Conservation (phyloP, 2,329 filamentous ascomycete species). For the Endoconidiophora polonica region DNA sequence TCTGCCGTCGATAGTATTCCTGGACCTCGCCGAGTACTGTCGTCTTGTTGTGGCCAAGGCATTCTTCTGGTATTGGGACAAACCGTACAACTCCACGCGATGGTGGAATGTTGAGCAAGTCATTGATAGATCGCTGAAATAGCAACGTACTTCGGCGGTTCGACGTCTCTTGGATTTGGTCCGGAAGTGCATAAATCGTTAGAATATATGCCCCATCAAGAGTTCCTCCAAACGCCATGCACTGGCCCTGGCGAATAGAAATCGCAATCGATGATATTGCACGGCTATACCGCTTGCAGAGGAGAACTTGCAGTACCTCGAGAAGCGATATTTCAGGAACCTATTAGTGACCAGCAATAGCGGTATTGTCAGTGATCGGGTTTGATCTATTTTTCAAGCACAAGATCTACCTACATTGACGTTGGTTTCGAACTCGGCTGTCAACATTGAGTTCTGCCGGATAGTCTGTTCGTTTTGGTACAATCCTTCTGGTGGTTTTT, state of each 20-base stretch:
- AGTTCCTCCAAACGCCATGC: constrained; percentile 57
- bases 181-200: constrained; percentile 52
- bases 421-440: constrained; percentile 6
- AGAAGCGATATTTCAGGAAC: constrained; percentile 61
- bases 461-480: neutral
- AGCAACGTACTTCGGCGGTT: constrained; percentile 71
- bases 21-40: constrained; percentile 55
- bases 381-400: no score
- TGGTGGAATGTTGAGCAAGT: constrained; percentile 48
- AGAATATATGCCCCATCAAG: constrained; percentile 69
- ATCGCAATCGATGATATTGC: constrained; percentile 59
- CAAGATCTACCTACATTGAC: constrained; percentile 12
- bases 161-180: constrained; percentile 51
- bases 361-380: neutral
- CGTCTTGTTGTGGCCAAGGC: constrained; percentile 51
- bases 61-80: constrained; percentile 50
- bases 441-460: constrained; percentile 2
- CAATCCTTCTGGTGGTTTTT: neutral
- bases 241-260: constrained; percentile 57
- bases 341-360: constrained; percentile 24
- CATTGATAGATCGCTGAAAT: constrained; percentile 58
- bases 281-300: constrained; percentile 60
- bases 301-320: constrained; percentile 52
- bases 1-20: constrained; percentile 24
- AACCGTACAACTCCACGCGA: constrained; percentile 61